Conservation (phyloP, 257 asterid genomes). For the Solanum megistacrolobum region DNA sequence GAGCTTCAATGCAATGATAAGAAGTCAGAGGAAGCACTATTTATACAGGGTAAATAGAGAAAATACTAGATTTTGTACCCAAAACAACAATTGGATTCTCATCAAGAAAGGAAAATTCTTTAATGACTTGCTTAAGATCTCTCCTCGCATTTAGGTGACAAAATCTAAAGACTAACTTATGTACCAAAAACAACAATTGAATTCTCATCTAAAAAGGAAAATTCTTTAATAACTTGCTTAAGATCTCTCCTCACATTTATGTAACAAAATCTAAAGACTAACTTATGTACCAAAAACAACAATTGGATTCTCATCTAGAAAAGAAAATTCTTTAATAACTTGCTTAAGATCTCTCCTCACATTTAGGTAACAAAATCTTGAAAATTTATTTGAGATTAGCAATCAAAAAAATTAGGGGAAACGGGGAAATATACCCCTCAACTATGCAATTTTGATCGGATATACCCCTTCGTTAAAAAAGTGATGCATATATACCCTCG, state of each 20-base stretch:
- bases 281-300: not conserved
- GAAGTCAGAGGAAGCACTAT: not conserved
- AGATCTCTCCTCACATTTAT: not conserved
- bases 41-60: not conserved
- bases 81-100: not conserved
- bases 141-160: not conserved
- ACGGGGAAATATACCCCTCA: not conserved
- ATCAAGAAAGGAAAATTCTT: not conserved
- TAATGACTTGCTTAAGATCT: not conserved
- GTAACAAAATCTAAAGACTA: not conserved
- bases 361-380: not conserved
- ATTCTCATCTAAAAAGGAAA: not conserved
- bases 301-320: not conserved
- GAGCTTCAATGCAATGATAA: not conserved
- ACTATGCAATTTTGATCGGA: not conserved
- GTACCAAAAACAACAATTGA: not conserved
- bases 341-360: not conserved
- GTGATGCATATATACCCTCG: not conserved
- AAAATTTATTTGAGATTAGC: not conserved
- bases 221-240: not conserved
- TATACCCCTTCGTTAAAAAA: not conserved
- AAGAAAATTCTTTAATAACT: not conserved
- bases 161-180: not conserved
- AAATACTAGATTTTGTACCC: not conserved
- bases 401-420: not conserved